Base-by-base conservation (phyloP, 2,329 filamentous ascomycete species). In the Ascochyta pisi region DNA sequence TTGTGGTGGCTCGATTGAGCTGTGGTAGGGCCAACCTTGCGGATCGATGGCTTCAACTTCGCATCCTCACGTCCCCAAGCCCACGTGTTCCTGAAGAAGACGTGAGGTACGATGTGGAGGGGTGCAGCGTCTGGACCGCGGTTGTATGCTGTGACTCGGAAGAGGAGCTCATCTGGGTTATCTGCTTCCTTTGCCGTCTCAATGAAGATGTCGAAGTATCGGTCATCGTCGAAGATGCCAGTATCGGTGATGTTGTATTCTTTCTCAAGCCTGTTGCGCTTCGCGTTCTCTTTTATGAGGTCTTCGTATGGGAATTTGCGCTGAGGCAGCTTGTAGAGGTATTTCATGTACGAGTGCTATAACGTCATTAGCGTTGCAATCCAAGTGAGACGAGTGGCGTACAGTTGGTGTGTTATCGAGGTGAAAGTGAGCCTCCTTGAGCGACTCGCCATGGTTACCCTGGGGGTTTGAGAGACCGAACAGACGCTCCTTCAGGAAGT, bases 51-150 rank as follows among this genome's bases (percentile, higher is more conserved):
- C 78, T 96, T 96, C 74, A 88, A 87, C 46, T 89, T 85, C 27
- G 83, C 80, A 10, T 86, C 75, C 70, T 96, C 91, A 61, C 89
- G 85, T 22, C 93, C 94, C 94, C 94, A 98, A 35, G 90, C 86
- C 95, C 95, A 98, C 3, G 93, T 97, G 76, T 98, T 98, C 62
- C 94, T 87, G 81, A 97, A 98, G 92, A 93, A 97, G 48, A 96
- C 86, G 58, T 98, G 95, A 8, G 94, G 94, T 39, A 97, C 81
- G 69, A 98, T 96, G 76, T 98, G 95, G 50, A 98, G 81, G 22
- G 92, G 93, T 13, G 95, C 94, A 13, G 91, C 87, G 49, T 97
- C 91, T 6, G 92, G 90, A 15, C 95, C 94, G 66, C 95, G 86
- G 73, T 98, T 98, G 89, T 95, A 98, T 40, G 93, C 94, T 10